Evolutionary conservation across 352 stramenopile genomes (phyloP).

Genomic region (Globisporangium radiosum): DNA sequence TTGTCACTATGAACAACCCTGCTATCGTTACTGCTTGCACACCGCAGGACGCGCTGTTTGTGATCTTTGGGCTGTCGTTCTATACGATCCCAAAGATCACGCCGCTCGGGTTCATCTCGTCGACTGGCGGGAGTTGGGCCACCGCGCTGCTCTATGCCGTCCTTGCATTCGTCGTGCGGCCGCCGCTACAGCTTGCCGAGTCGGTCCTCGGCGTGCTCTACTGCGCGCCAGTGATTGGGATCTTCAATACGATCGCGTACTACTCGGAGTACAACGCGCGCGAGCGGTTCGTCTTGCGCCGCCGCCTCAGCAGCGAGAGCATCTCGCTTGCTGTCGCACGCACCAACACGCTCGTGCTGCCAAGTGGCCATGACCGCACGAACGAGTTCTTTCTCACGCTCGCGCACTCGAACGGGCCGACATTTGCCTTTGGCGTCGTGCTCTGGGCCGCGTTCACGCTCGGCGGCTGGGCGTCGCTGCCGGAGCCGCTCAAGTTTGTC

Average conservation of each 20-base stretch:
- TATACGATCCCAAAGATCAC: constrained; percentile 85
- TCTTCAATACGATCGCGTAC: constrained; percentile 84
- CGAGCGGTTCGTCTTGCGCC: constrained; percentile 68
- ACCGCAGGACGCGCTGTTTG: constrained; percentile 63
- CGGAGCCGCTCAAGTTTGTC: constrained; percentile 76
- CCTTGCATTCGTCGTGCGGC: constrained; percentile 50
- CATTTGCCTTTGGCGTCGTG: constrained; percentile 54
- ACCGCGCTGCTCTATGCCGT: constrained; percentile 50
- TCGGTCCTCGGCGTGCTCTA: constrained; percentile 63
- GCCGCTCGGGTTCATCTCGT: constrained; percentile 69
- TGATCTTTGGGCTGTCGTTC: constrained; percentile 81
- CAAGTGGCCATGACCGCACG: constrained; percentile 6
- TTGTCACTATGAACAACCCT: too few relatives aligned
- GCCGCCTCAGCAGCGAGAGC: constrained; percentile 62
- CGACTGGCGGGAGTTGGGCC: constrained; percentile 60
- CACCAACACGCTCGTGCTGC: constrained; percentile 29
- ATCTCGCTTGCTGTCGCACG: constrained; percentile 70
- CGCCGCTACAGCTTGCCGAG: constrained; percentile 33
- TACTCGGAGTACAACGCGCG: constrained; percentile 82
- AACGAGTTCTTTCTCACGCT: constrained; percentile 14
- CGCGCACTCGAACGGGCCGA: constrained; percentile 39
- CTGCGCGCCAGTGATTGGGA: constrained; percentile 61
- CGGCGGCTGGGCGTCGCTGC: constrained; percentile 71
- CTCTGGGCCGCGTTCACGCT: constrained; percentile 73
- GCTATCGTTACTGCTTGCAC: not conserved